Conservation (phyloP, 768 basidiomycete species). For the Leucosporidium creatinivorum region DNA sequence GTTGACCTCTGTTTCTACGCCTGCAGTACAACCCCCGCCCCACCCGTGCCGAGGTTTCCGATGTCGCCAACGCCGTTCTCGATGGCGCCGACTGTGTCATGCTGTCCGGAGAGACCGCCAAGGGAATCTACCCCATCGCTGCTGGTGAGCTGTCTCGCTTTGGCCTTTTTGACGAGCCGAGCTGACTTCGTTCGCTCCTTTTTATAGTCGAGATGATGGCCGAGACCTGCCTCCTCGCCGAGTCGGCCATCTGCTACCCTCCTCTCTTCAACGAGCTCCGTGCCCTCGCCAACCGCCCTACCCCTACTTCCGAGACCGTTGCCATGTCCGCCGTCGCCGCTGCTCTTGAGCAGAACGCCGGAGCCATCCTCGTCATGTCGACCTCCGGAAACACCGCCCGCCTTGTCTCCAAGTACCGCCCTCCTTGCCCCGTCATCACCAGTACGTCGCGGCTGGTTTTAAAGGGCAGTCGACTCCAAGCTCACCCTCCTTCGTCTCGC, state of each 20-base stretch:
- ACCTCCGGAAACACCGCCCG: slow-evolving; percentile 89
- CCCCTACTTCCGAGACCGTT: slow-evolving; percentile 89
- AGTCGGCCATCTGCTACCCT: slow-evolving; percentile 89
- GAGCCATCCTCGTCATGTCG: slow-evolving; percentile 90
- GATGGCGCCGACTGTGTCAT: slow-evolving; percentile 99
- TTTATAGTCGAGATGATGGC: slow-evolving; percentile 93
- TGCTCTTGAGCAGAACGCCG: slow-evolving; percentile 86
- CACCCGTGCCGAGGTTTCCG: slow-evolving; percentile 96
- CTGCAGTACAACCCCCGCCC: slow-evolving; percentile 81
- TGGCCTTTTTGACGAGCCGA: neutral
- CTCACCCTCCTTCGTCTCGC: slow-evolving; percentile 8
- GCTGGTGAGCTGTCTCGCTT: slow-evolving; percentile 53
- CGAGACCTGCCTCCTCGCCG: slow-evolving; percentile 94
- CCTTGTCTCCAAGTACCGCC: slow-evolving; percentile 92
- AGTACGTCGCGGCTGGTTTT: slow-evolving; percentile 49
- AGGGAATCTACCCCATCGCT: slow-evolving; percentile 91
- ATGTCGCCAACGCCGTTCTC: slow-evolving; percentile 97
- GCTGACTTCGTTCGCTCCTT: neutral
- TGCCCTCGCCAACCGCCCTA: slow-evolving; percentile 71
- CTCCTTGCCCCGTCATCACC: slow-evolving; percentile 85
- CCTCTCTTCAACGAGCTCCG: slow-evolving; percentile 76
- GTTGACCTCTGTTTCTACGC: slow-evolving; percentile 14
- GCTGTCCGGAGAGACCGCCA: slow-evolving; percentile 98
- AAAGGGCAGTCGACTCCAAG: neutral
- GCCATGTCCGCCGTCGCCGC: slow-evolving; percentile 94